Conservation (phyloP, 2,329 filamentous ascomycete genomes). For the Stagonosporopsis vannaccii region DNA sequence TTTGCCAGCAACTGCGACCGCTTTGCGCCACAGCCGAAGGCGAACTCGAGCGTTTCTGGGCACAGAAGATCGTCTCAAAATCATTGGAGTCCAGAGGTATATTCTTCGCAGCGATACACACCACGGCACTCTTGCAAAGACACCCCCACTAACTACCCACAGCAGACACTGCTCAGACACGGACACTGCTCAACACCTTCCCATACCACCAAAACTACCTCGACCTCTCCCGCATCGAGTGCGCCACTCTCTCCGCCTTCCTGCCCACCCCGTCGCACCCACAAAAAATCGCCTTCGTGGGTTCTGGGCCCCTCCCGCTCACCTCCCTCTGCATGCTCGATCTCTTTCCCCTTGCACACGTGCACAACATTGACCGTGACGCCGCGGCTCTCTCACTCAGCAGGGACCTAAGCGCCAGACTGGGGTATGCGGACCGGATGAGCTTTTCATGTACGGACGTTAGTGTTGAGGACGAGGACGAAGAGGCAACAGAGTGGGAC, state of each 20-base stretch:
- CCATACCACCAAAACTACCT: slow-evolving; percentile 61
- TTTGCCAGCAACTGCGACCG: slow-evolving; percentile 50
- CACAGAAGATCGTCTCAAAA: slow-evolving; percentile 41
- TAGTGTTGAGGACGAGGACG: not conserved
- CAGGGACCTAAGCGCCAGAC: slow-evolving; percentile 34
- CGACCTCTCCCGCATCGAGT: slow-evolving; percentile 57
- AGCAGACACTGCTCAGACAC: slow-evolving; percentile 1
- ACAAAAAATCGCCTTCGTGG: slow-evolving; percentile 56
- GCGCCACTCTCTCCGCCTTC: slow-evolving; percentile 52
- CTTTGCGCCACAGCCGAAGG: slow-evolving; percentile 57
- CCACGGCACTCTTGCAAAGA: too few relatives aligned
- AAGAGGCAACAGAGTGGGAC: slow-evolving; percentile 31
- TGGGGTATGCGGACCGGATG: slow-evolving; percentile 47
- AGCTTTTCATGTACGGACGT: slow-evolving; percentile 51
- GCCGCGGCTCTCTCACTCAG: slow-evolving; percentile 47
- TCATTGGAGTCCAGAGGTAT: slow-evolving; percentile 5
- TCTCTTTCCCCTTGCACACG: slow-evolving; percentile 37
- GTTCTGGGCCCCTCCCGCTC: slow-evolving; percentile 59
- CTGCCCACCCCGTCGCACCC: slow-evolving; percentile 29
- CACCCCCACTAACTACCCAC: not conserved
- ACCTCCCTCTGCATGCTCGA: slow-evolving; percentile 56
- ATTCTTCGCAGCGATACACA: not conserved
- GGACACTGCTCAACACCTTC: slow-evolving; percentile 48
- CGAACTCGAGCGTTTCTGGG: slow-evolving; percentile 57
- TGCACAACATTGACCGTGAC: slow-evolving; percentile 56